Evolutionary conservation across 306 rosid genomes (phyloP), one percentile per base, ranked within the genome.

Genomic region (Begonia fuchsioides): DNA sequence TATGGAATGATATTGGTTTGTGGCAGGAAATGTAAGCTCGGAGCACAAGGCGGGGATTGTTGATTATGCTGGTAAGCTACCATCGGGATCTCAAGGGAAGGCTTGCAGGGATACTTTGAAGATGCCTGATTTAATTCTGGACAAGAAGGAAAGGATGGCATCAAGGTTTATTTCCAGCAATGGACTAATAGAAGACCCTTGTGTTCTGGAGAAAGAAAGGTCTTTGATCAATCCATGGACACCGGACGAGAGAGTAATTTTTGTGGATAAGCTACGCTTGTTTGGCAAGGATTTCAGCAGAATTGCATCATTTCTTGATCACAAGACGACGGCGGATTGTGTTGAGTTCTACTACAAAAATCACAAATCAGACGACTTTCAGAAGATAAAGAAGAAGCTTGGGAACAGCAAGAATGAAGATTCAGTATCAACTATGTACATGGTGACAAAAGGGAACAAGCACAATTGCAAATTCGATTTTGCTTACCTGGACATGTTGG

Each of bases 321-420:
- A 82, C 75, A 92, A 82, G 79, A 86, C 99, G 56, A 86, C 80
- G 12, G 99, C 99, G 0, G 99, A 92, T 55, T 92, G 96, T 77
- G 83, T 92, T 9, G 86, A 92, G 62, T 92, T 82, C 68, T 92
- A 92, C 65, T 92, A 92, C 83, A 92, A 82, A 58, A 79, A 86
- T 45, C 99, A 86, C 57, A 92, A 92, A 52, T 80, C 93, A 43
- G 96, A 68, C 47, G 70, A 74, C 61, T 92, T 86, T 59, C 63
- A 59, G 70, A 86, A 80, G 64, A 68, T 66, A 46, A 86, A 69
- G 66, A 84, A 73, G 72, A 72, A 63, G 49, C 68, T 65, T 52
- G 80, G 73, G 63, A 47, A 46, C 52, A 4, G 35, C 35, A 90
- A 84, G 80, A 79, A 64, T 41, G 79, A 61, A 35, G 77, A 73